Base-by-base conservation (phyloP, 768 basidiomycete species). In the Tricholomella constricta region DNA sequence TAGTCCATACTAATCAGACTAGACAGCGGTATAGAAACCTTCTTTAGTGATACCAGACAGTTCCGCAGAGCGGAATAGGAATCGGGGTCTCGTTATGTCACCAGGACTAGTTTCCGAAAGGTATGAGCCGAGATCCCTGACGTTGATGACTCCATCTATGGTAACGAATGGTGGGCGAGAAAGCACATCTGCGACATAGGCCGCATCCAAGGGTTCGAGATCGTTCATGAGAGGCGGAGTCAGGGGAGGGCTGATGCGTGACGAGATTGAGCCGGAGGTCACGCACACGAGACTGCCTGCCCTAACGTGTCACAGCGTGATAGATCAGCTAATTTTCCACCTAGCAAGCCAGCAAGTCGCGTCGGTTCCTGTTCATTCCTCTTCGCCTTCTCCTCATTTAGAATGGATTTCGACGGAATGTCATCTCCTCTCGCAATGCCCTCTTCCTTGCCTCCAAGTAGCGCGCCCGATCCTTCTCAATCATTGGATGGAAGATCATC, bases 121-220 rank as follows among this genome's bases (percentile, higher is more conserved):
- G 63, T 87, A 84, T 41, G 72, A 74, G 29, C 89, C 90, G 9
- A 92, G 75, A 69, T 89, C 86, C 49, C 90, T 78, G 45, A 86
- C 76, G 65, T 92, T 92, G 59, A 81, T 82, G 8, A 91, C 88
- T 26, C 90, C 90, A n/a, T 80, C 67, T 59, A 91, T 76, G 15
- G 73, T 63, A 8, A 89, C 79, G 59, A 92, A 92, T 0, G 90
- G 90, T 7, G 82, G 84, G 22, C 74, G 76, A 1, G 87, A 88
- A 34, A 91, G 79, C 9, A 82, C 69, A 20, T 85, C 77, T 6
- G 78, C 71, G 17, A 91, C 87, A 69, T 84, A 82, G 15, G 66
- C 67, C 2, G 87, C 81, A 62, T 91, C 88, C 41, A 91, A 70
- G 37, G 86, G 82, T 51, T 84, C 83, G 41, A 86, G 73, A 59